Percentiles rank a stretch among this genome's conserved stretches.
Evolutionary conservation across 805 yeast genomes (phyloP).

Genomic region (Pichia deserticola): DNA sequence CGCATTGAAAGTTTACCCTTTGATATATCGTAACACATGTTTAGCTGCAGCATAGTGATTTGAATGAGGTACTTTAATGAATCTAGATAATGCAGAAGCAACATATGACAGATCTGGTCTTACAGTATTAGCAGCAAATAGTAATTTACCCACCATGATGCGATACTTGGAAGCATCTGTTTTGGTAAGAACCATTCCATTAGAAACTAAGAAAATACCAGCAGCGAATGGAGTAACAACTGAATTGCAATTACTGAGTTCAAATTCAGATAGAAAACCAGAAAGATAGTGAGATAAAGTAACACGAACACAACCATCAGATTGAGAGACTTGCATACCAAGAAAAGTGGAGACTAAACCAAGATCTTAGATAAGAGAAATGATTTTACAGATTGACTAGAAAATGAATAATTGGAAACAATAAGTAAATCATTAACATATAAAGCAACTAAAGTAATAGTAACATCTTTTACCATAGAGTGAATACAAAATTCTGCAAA

Average conservation of each 20-base stretch:
- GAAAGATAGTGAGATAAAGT: not conserved
- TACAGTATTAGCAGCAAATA: not conserved
- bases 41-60: conserved; percentile 2
- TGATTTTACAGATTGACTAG: not conserved
- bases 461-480: not conserved
- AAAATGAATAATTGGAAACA: not conserved
- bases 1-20: no score
- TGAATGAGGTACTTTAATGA: not conserved
- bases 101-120: not conserved
- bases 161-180: not conserved
- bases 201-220: not conserved
- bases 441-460: not conserved
- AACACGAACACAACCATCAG: not conserved
- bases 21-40: conserved; percentile 1
- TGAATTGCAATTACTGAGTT: not conserved
- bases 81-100: conserved; percentile 1
- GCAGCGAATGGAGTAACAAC: not conserved
- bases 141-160: conserved; percentile 2
- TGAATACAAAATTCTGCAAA: conserved; percentile 1
- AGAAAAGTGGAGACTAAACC: not conserved
- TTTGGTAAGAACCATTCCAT: not conserved
- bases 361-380: not conserved
- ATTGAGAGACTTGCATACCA: conserved; percentile 2
- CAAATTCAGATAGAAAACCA: not conserved
- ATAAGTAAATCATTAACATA: conserved; percentile 3